Percentiles rank a stretch among this genome's conserved stretches.
These are phyloP conservation scores for Fusarium aywerte DNA, from an alignment of 2,329 filamentous ascomycete species.

Conservation along the genomic window DNA sequence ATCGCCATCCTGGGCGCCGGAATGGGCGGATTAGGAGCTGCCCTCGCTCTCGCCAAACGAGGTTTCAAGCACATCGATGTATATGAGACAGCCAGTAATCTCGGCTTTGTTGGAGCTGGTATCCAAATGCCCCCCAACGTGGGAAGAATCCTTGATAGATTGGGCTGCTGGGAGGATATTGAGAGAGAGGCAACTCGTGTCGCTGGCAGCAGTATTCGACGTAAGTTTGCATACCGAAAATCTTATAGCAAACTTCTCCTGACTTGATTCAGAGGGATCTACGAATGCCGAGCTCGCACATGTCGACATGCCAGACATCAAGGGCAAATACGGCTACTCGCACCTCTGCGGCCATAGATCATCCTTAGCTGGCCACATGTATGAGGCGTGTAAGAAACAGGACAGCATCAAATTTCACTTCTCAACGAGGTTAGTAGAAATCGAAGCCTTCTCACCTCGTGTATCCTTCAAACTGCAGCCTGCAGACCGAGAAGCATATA, in stretches of 20 bases:
- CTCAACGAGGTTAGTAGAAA: conserved; percentile 41
- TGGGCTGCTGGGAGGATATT: conserved; percentile 79
- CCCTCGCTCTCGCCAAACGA: conserved; percentile 50
- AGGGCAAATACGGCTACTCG: conserved; percentile 75
- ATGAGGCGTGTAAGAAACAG: conserved; percentile 73
- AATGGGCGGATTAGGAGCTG: conserved; percentile 55
- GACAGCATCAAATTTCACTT: conserved; percentile 76
- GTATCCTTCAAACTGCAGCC: conserved; percentile 39
- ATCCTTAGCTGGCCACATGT: conserved; percentile 75
- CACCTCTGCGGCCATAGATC: conserved; percentile 84
- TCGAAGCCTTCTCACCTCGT: conserved; percentile 41
- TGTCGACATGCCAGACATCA: conserved; percentile 75
- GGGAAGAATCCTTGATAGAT: conserved; percentile 76
- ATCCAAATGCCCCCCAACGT: conserved; percentile 89
- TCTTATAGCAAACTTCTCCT: background rate
- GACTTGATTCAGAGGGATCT: conserved; percentile 66
- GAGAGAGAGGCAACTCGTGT: conserved; percentile 42
- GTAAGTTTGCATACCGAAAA: background rate
- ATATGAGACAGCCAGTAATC: conserved; percentile 41
- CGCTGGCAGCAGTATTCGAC: conserved; percentile 47
- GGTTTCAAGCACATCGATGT: conserved; percentile 45
- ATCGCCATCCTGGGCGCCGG: conserved; percentile 48
- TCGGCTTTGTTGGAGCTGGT: conserved; percentile 74
- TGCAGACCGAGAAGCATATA: conserved; percentile 27
- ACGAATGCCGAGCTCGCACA: conserved; percentile 76